phyloP scores from a whole-genome alignment of 2,329 filamentous ascomycete species.

The Conoideocrella luteorostrata region DNA sequence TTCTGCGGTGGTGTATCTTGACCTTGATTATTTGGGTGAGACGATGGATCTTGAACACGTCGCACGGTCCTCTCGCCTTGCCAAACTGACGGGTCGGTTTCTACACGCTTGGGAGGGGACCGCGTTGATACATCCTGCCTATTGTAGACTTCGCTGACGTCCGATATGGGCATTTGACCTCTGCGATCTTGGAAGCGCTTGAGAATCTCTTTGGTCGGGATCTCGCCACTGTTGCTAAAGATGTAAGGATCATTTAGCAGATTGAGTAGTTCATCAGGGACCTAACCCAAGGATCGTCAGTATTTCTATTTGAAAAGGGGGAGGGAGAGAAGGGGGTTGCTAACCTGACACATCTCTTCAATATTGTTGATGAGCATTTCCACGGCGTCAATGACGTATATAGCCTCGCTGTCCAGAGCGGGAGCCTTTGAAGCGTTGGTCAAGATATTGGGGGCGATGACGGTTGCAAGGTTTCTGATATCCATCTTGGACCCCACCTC shows the following conservation, averaged over 20 bases:
- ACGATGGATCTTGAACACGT: slow-evolving; percentile 60
- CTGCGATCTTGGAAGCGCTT: slow-evolving; percentile 82
- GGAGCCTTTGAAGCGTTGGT: slow-evolving; percentile 62
- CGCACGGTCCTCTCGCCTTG: slow-evolving; percentile 79
- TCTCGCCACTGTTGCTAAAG: slow-evolving; percentile 75
- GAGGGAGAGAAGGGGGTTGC: slow-evolving; percentile 27
- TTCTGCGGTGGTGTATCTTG: slow-evolving; percentile 45
- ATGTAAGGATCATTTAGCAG: slow-evolving; percentile 78
- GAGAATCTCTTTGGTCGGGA: slow-evolving; percentile 95
- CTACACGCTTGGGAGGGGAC: slow-evolving; percentile 58
- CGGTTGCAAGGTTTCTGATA: slow-evolving; percentile 91
- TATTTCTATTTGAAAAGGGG: too few species aligned
- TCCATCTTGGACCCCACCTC: slow-evolving; percentile 99
- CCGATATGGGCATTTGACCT: slow-evolving; percentile 52
- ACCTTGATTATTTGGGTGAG: slow-evolving; percentile 27
- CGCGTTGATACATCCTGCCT: slow-evolving; percentile 51
- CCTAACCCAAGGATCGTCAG: too few species aligned
- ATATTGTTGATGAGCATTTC: slow-evolving; percentile 87
- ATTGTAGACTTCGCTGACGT: slow-evolving; percentile 50
- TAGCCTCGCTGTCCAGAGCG: slow-evolving; percentile 77
- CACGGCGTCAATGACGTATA: slow-evolving; percentile 88
- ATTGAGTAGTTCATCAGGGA: slow-evolving; percentile 84
- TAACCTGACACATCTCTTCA: slow-evolving; percentile 94
- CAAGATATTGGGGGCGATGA: slow-evolving; percentile 93
- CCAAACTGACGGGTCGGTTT: slow-evolving; percentile 81